phyloP scores from a whole-genome alignment of 2,329 filamentous ascomycete species.

The Pestalotiopsis sp. region DNA sequence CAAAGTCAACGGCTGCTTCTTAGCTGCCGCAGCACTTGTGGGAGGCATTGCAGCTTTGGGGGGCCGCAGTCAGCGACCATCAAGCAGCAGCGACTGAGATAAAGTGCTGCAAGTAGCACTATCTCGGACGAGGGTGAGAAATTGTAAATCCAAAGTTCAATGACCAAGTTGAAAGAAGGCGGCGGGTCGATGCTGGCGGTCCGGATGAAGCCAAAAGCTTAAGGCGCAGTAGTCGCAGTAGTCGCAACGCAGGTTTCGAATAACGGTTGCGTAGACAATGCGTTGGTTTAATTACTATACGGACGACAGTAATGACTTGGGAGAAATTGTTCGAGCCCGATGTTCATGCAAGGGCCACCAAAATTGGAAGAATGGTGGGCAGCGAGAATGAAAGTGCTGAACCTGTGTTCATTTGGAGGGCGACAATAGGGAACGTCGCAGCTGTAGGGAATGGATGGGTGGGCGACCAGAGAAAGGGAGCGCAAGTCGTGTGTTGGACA shows the following conservation, averaged over 20 bases:
- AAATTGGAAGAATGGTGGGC: not conserved
- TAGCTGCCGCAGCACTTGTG: conserved; percentile 34
- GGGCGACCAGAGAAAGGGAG: not conserved
- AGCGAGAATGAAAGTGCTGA: not conserved
- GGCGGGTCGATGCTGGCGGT: not conserved
- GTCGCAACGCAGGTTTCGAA: not conserved
- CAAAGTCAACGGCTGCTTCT: conserved; percentile 78
- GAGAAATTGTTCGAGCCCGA: not conserved
- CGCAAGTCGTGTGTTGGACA: not conserved
- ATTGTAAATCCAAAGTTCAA: not conserved
- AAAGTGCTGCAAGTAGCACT: not conserved
- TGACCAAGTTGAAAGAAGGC: not conserved
- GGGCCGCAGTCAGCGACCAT: not conserved
- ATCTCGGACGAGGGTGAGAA: not conserved
- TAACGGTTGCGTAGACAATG: not conserved
- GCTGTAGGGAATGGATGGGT: not conserved
- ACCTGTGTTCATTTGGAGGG: not conserved
- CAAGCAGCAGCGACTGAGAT: not conserved
- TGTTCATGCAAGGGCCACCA: not conserved
- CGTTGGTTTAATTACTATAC: not conserved
- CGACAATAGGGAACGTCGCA: not conserved
- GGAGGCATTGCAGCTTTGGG: conserved; percentile 36
- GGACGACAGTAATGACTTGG: not conserved
- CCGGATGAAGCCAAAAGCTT: not conserved
- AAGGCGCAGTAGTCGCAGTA: not conserved